phyloP scores from a whole-genome alignment of 2,329 filamentous ascomycete species.

The Fusarium falciforme region DNA sequence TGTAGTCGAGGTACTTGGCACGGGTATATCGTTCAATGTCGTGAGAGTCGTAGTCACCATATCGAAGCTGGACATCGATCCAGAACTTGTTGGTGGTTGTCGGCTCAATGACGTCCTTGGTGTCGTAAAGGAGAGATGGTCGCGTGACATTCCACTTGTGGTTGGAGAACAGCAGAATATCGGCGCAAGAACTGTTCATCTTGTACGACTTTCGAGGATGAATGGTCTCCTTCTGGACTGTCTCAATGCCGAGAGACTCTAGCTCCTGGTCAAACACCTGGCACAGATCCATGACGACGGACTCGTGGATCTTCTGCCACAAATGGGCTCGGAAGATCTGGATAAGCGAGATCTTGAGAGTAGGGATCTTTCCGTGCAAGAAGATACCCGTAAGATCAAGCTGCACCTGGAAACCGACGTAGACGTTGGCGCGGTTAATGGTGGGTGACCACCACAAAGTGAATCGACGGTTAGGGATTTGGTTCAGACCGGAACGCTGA shows the following conservation, averaged over 20 bases:
- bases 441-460: constrained; percentile 97
- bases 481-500: constrained; percentile 94
- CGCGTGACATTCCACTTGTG: constrained; percentile 99
- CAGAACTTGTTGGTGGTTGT: constrained; percentile 99
- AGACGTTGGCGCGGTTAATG: constrained; percentile 96
- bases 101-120: constrained; percentile 92
- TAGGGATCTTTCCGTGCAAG: constrained; percentile 98
- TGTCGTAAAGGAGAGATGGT: constrained; percentile 93
- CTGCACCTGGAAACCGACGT: constrained; percentile 99
- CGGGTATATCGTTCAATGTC: constrained; percentile 98
- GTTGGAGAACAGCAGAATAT: constrained; percentile 95
- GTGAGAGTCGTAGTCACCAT: constrained; percentile 98
- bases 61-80: constrained; percentile 95
- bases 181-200: constrained; percentile 99
- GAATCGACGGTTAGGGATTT: constrained; percentile 98
- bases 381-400: constrained; percentile 98
- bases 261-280: constrained; percentile 98
- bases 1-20: constrained; percentile 98
- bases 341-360: constrained; percentile 96
- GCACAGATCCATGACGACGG: constrained; percentile 97
- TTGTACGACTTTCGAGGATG: constrained; percentile 99
- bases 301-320: constrained; percentile 99
- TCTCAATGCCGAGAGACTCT: constrained; percentile 95
- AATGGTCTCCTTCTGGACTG: constrained; percentile 98
- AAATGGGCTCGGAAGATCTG: constrained; percentile 99